Evolutionary conservation across 2,329 filamentous ascomycete genomes (phyloP), one percentile per base, ranked within the genome.

Genomic region (Ophiostoma angusticollis): DNA sequence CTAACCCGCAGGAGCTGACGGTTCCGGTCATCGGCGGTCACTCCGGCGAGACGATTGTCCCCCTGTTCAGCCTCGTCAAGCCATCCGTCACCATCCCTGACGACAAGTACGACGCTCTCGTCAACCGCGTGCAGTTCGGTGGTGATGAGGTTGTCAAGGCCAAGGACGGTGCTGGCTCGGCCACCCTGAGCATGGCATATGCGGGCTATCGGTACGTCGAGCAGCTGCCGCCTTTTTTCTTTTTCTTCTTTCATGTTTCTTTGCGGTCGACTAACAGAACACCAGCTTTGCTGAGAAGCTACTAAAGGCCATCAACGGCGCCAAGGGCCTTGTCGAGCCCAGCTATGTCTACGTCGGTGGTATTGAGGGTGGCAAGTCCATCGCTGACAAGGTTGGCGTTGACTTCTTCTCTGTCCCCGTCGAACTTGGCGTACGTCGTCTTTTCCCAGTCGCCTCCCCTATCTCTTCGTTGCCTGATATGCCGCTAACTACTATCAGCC

Each of bases 371-470:
- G 91, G 91, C 56, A 82, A 89, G 39, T 84, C 75, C 50, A 80
- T 98, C 52, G 73, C 72, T 47, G 85, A 93, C 72, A 75, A 79
- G 56, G 85, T 80, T 45, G 87, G 86, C 51, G 63, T 74, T 47
- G 87, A 98, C 41, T 98, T 84, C 72, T 98, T 98, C 76, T 94
- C 91, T 43, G 85, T 93, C 40, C 89, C 87, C 45, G 76, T 96
- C 51, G 84, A 94, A 67, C 85, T 98, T 51, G 91, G 91, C 57
- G 86, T 93, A 81, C 68, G 84, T 72, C 40, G n/a, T n/a, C n/a
- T n/a, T n/a, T n/a, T n/a, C n/a, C n/a, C n/a, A n/a, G n/a, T n/a
- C n/a, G n/a, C n/a, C 16, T 25, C 35, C n/a, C 11, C 14, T 31
- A 8, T 18, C 12, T 35, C 12, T 13, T n/a, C 23, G n/a, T 18